Conservation (phyloP, 352 stramenopile species). For the Phytophthora kernoviae region DNA sequence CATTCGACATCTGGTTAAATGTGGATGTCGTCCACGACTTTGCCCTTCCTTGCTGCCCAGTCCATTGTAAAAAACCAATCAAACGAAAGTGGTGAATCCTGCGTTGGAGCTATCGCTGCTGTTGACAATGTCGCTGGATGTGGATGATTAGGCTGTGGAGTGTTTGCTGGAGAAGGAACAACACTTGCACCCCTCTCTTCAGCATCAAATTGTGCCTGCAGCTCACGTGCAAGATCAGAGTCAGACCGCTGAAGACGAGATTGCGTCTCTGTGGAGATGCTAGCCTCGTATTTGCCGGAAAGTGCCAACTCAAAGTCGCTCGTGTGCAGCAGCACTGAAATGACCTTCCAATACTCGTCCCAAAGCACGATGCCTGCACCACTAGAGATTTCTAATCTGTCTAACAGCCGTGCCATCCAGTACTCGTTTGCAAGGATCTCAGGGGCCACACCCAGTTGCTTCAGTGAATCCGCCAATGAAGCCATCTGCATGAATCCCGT, state of each 20-base stretch:
- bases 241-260: conserved; percentile 53
- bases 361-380: conserved; percentile 91
- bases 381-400: conserved; percentile 57
- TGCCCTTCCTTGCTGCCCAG: conserved; percentile 15
- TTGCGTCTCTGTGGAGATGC: neutral
- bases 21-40: conserved; percentile 23
- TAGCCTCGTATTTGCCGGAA: conserved; percentile 45
- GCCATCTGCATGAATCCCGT: conserved; percentile 85
- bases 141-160: neutral
- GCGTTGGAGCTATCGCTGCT: neutral
- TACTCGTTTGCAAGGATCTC: conserved; percentile 65
- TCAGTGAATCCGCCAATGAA: conserved; percentile 63
- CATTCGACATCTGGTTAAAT: conserved; percentile 51
- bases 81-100: conserved; percentile 20
- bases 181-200: conserved; percentile 31
- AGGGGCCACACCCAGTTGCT: conserved; percentile 61
- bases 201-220: conserved; percentile 79
- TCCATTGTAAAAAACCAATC: conserved; percentile 48
- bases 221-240: conserved; percentile 68
- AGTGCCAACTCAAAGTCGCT: conserved; percentile 70
- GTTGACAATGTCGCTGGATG: neutral
- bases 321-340: conserved; percentile 80
- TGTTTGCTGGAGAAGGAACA: neutral
- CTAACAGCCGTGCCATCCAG: conserved; percentile 64
- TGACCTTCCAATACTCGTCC: conserved; percentile 92